phyloP scores from a whole-genome alignment of 73 alveolate genomes.

The Paramecium pentaurelia region DNA sequence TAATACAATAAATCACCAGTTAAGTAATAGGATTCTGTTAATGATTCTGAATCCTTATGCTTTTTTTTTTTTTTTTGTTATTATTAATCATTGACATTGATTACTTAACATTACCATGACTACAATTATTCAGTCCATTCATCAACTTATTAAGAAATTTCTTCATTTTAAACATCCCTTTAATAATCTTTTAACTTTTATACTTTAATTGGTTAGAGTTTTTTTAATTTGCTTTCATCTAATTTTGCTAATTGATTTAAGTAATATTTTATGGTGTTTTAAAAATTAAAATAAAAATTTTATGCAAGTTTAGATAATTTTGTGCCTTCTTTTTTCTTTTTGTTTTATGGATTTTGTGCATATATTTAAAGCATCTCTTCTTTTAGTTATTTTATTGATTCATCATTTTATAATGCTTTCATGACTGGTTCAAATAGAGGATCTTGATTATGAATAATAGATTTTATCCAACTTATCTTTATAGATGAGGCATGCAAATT shows the following conservation, averaged over 20 bases:
- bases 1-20: not conserved
- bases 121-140: not conserved
- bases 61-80: not conserved
- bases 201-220: not conserved
- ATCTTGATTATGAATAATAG: not conserved
- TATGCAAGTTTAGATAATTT: not conserved
- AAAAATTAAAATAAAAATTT: not conserved
- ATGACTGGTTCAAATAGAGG: not conserved
- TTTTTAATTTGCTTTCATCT: not conserved
- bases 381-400: not conserved
- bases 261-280: not conserved
- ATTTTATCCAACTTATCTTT: not conserved
- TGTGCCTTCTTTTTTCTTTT: not conserved
- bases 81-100: not conserved
- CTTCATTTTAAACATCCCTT: not conserved
- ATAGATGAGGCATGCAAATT: not conserved
- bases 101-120: not conserved
- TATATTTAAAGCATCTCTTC: not conserved
- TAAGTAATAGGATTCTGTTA: not conserved
- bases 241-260: not conserved
- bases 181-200: not conserved
- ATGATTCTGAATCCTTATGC: not conserved
- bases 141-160: not conserved
- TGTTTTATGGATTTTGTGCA: not conserved
- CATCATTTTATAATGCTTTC: not conserved